Evolutionary conservation across 768 basidiomycete species (phyloP), one percentile per base, ranked within the genome.

Genomic region (Calocybe cyanea): DNA sequence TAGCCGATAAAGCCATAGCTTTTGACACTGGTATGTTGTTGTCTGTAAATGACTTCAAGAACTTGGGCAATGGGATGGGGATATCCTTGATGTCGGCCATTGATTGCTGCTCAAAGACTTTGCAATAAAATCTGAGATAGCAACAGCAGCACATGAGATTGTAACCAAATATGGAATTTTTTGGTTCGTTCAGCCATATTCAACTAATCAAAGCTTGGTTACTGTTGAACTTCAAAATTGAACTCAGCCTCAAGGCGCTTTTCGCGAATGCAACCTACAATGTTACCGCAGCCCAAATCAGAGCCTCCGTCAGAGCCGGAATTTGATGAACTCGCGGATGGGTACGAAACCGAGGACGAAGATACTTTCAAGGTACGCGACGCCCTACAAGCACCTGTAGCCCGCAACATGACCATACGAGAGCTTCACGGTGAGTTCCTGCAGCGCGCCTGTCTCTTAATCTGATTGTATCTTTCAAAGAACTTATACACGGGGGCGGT

Each of bases 1-100:
- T 87, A 46, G 76, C 74, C 30, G 87, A 76, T 19, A 86, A 63
- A 11, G 70, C 64, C 74, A 92, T 89, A 11, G 88, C 86, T 52
- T 83, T 80, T 25, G 72, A 57, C 44, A 85, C 70, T 1, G 81
- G 63, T 0, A 89, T 62, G 57, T 75, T 70, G 47, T 77, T 76
- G 37, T 56, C 67, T 6, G 83, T 81, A 19, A 90, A 66, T 9
- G 84, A 51, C 61, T 88, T 82, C 19, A 91, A 67, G 57, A 85
- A 89, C 17, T 67, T 68, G 3, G 84, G 83, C 7, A 91, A 60
- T 19, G 81, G 60, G 9, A 91, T 68, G 45, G 82, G 83, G 44
- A 56, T 55, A 57, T 64, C 38, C 34, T 44, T 20, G n/a, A 44
- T 44, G n/a, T 59, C 52, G 36, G 48, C 45, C 50, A 63, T 62